phyloP scores from a whole-genome alignment of 495 filamentous ascomycete species.

The Glonium stellatum region DNA sequence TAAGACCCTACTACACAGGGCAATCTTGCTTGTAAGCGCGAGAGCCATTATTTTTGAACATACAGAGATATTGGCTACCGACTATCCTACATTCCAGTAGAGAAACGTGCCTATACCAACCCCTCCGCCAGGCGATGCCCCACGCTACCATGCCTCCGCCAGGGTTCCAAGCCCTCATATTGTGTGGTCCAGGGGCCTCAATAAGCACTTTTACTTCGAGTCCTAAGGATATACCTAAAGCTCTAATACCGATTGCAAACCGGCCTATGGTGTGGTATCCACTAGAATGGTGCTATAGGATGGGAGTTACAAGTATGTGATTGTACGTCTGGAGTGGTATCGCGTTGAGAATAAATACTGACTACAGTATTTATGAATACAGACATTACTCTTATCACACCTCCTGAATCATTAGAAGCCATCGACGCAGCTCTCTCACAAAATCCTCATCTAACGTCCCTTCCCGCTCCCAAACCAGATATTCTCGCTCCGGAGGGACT shows the following conservation, averaged over 20 bases:
- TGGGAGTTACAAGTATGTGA: constrained; percentile 67
- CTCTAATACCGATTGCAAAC: constrained; percentile 86
- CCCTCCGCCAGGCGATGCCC: constrained; percentile 46
- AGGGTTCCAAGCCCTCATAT: constrained; percentile 87
- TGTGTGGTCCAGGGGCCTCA: constrained; percentile 85
- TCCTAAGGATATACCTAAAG: constrained; percentile 84
- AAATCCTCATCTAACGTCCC: constrained; percentile 76
- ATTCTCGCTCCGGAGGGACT: constrained; percentile 67
- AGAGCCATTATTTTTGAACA: no score
- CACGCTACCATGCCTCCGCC: constrained; percentile 64
- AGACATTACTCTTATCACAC: constrained; percentile 82
- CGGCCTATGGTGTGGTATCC: constrained; percentile 95
- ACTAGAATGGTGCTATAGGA: constrained; percentile 81
- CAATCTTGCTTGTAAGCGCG: no score
- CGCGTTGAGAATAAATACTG: not conserved
- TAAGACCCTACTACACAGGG: not conserved
- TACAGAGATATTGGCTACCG: no score
- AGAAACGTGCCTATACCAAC: not conserved
- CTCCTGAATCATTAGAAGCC: constrained; percentile 62
- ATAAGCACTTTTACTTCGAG: constrained; percentile 88
- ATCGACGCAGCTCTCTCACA: constrained; percentile 73
- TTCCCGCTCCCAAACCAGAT: constrained; percentile 66
- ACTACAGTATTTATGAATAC: not conserved
- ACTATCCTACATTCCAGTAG: not conserved
- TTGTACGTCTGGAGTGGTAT: not conserved